phyloP scores from a whole-genome alignment of 148 eudicot genomes.

The Rhododendron williamsianum region DNA sequence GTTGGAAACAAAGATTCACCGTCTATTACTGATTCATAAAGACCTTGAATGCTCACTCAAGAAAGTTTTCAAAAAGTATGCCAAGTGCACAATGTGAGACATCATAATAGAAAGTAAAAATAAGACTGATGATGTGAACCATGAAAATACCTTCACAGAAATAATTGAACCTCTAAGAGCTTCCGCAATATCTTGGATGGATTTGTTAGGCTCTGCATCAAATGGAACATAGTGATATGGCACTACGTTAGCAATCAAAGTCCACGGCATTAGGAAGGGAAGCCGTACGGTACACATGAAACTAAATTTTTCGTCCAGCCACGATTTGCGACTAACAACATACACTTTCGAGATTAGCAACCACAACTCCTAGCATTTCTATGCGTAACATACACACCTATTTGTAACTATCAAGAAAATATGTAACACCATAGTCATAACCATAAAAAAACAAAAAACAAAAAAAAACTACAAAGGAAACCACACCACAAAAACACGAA shows the following conservation, averaged over 20 bases:
- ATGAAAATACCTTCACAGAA: slow-evolving; percentile 61
- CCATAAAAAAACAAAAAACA: not conserved
- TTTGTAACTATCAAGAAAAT: not conserved
- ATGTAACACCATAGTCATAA: not conserved
- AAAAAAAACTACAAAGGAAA: not conserved
- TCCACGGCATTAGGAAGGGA: not conserved
- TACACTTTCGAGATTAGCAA: not conserved
- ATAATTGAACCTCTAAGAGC: slow-evolving; percentile 61
- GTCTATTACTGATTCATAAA: not conserved
- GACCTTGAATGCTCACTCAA: not conserved
- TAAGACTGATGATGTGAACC: not conserved
- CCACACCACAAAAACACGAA: not conserved
- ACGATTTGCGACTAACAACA: not conserved
- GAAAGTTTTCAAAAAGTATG: not conserved
- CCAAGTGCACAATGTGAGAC: not conserved
- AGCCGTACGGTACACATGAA: not conserved
- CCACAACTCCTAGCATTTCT: not conserved
- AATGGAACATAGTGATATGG: slow-evolving; percentile 14
- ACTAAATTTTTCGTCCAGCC: not conserved
- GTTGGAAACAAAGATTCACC: not conserved
- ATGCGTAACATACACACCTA: not conserved
- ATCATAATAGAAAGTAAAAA: not conserved
- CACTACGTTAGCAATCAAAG: slow-evolving; percentile 6
- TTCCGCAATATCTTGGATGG: slow-evolving; percentile 76
- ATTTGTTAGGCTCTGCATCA: slow-evolving; percentile 60